Evolutionary conservation across 345 rosid genomes (phyloP).

Genomic region (Corchorus olitorius): DNA sequence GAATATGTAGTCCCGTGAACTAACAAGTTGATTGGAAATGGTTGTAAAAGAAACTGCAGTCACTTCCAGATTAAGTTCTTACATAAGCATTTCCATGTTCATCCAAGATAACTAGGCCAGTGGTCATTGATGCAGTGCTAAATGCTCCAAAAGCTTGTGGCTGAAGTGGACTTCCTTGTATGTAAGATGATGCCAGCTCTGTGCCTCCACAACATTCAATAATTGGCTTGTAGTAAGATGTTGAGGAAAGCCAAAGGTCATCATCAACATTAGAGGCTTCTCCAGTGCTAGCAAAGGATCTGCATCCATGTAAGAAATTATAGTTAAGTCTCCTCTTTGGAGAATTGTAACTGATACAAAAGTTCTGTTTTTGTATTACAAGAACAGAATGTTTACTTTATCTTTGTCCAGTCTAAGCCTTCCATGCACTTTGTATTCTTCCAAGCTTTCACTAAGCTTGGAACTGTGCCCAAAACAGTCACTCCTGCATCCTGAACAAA

Average conservation of each 20-base stretch:
- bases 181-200: conserved; percentile 78
- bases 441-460: conserved; percentile 88
- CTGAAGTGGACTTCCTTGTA: conserved; percentile 66
- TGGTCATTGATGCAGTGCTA: conserved; percentile 73
- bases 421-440: conserved; percentile 65
- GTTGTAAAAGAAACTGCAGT: background rate
- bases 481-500: conserved; percentile 80
- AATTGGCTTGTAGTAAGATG: conserved; percentile 70
- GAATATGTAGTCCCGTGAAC: background rate
- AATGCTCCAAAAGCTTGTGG: conserved; percentile 96
- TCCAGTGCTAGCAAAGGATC: conserved; percentile 67
- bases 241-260: conserved; percentile 94
- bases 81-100: conserved; percentile 72
- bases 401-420: conserved; percentile 76
- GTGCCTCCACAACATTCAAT: conserved; percentile 93
- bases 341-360: background rate
- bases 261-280: conserved; percentile 91
- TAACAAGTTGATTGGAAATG: background rate
- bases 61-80: conserved; percentile 19
- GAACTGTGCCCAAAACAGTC: conserved; percentile 85
- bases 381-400: conserved; percentile 43
- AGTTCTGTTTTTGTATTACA: background rate
- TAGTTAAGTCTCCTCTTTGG: background rate
- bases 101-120: conserved; percentile 75
- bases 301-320: conserved; percentile 23